Percentiles rank a stretch among this genome's conserved stretches.
Evolutionary conservation across 1,284 basidiomycete genomes (phyloP).

Genomic region (Rhodotorula sp.): DNA sequence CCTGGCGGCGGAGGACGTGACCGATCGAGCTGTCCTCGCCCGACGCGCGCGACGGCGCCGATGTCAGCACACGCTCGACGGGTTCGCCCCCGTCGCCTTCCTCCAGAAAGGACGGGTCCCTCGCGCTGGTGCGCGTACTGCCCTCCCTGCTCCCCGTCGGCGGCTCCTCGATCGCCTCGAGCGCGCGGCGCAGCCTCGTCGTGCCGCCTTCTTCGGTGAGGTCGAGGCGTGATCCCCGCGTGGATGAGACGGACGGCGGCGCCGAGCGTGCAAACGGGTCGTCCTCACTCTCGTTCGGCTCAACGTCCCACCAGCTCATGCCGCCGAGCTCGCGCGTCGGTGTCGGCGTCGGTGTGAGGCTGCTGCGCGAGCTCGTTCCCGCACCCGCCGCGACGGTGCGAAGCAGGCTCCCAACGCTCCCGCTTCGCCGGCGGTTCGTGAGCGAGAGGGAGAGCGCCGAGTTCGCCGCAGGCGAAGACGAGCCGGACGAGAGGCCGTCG

Average conservation of each 20-base stretch:
- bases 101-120: neutral
- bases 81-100: neutral
- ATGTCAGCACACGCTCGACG: constrained; percentile 18
- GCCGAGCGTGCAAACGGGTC: constrained; percentile 25
- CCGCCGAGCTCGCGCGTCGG: neutral
- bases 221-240: neutral
- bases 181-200: constrained; percentile 1
- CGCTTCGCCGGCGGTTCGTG: constrained; percentile 8
- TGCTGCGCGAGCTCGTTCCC: neutral
- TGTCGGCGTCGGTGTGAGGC: constrained; percentile 2
- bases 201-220: neutral
- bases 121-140: neutral
- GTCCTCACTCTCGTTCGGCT: constrained; percentile 29
- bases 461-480: neutral
- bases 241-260: neutral
- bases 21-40: neutral
- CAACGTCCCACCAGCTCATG: constrained; percentile 14
- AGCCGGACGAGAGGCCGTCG: neutral
- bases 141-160: neutral
- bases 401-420: constrained; percentile 8
- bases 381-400: neutral
- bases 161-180: constrained; percentile 19
- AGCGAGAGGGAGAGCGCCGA: neutral
- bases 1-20: neutral
- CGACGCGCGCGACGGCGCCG: neutral